Evolutionary conservation across 805 yeast genomes (phyloP).

Genomic region (Teunomyces lycoperdinae): DNA sequence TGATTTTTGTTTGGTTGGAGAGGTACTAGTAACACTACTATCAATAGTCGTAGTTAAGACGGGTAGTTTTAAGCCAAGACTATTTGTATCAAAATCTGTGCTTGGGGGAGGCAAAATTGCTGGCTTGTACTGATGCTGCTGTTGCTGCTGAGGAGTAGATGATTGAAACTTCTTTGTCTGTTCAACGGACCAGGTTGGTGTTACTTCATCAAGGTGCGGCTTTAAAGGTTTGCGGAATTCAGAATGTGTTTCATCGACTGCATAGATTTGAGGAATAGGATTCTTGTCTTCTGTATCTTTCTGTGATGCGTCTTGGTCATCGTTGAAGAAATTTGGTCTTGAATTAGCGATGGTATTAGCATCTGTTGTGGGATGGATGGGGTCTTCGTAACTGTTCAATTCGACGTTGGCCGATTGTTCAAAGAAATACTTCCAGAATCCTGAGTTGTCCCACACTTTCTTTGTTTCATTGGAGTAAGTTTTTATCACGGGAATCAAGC

Average conservation of each 20-base stretch:
- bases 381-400: conserved; percentile 51
- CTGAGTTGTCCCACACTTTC: conserved; percentile 61
- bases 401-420: conserved; percentile 73
- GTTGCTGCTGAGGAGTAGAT: conserved; percentile 27
- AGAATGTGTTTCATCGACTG: conserved; percentile 3
- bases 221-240: conserved; percentile 19
- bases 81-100: conserved; percentile 14
- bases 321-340: conserved; percentile 10
- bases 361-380: conserved; percentile 20
- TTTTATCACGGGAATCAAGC: conserved; percentile 64
- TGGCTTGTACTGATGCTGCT: conserved; percentile 17
- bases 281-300: conserved; percentile 10
- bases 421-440: conserved; percentile 75
- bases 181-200: conserved; percentile 36
- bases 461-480: conserved; percentile 57
- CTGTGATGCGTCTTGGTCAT: conserved; percentile 15
- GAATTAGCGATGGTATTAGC: conserved; percentile 20
- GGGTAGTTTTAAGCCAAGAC: conserved; percentile 18
- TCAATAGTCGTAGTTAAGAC: conserved; percentile 10
- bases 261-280: background rate
- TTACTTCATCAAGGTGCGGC: conserved; percentile 21
- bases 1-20: conserved; percentile 7
- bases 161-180: conserved; percentile 20
- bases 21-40: background rate
- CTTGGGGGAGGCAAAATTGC: conserved; percentile 6